A percentile compares a stretch with the other conserved stretches of the same genome.
phyloP scores from a whole-genome alignment of 2,329 filamentous ascomycete genomes.

The Penicillium polonicum region DNA sequence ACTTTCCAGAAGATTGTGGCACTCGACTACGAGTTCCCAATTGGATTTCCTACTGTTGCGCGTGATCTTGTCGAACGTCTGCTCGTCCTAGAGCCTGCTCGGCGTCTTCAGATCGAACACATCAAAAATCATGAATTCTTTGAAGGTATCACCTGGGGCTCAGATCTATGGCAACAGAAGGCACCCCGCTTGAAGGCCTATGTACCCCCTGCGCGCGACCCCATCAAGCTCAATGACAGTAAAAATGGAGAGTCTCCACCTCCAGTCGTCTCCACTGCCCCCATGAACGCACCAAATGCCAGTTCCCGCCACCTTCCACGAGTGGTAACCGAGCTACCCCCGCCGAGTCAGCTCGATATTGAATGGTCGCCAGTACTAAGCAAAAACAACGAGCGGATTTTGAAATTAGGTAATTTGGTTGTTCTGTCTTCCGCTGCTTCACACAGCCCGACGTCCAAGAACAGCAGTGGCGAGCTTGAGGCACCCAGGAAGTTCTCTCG shows the following conservation, averaged over 20 bases:
- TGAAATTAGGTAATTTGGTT: slow-evolving; percentile 88
- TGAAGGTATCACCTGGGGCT: slow-evolving; percentile 79
- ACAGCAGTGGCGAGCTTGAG: slow-evolving; percentile 64
- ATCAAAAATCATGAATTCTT: slow-evolving; percentile 98
- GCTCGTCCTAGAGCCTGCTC: slow-evolving; percentile 81
- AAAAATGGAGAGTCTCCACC: slow-evolving; percentile 42
- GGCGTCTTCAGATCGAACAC: slow-evolving; percentile 85
- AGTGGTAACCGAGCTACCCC: slow-evolving; percentile 90
- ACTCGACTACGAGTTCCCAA: slow-evolving; percentile 89
- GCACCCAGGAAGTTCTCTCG: slow-evolving; percentile 79
- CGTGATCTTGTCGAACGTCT: slow-evolving; percentile 87
- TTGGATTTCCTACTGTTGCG: slow-evolving; percentile 80
- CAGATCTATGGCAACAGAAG: slow-evolving; percentile 82
- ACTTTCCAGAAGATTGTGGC: slow-evolving; percentile 98
- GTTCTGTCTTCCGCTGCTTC: slow-evolving; percentile 77
- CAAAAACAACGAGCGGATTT: slow-evolving; percentile 84
- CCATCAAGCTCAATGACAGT: slow-evolving; percentile 70
- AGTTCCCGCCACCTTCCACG: slow-evolving; percentile 64
- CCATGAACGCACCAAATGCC: slow-evolving; percentile 43
- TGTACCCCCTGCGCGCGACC: slow-evolving; percentile 71
- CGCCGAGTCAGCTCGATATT: slow-evolving; percentile 94
- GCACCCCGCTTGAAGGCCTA: slow-evolving; percentile 85
- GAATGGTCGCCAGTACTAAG: slow-evolving; percentile 98
- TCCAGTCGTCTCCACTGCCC: slow-evolving; percentile 42
- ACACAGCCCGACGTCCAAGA: slow-evolving; percentile 70